phyloP scores from a whole-genome alignment of 2,329 filamentous ascomycete species.

The Trichoderma sp. region DNA sequence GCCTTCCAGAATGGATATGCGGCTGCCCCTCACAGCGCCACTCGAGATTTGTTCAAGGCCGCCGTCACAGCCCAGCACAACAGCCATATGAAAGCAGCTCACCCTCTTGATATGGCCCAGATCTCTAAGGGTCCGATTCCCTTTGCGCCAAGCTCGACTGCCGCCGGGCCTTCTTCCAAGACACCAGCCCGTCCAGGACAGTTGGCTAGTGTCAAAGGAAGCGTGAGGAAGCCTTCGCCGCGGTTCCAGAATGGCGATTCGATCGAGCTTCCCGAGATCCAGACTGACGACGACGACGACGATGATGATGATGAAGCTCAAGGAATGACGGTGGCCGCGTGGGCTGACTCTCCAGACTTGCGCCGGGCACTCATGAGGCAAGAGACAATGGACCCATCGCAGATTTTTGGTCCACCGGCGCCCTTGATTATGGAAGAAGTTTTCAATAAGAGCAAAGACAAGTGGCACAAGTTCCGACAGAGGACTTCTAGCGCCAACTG shows the following conservation, averaged over 20 bases:
- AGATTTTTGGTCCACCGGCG: slow-evolving; percentile 83
- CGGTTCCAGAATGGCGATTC: slow-evolving; percentile 84
- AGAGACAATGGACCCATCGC: slow-evolving; percentile 78
- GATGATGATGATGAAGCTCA: slow-evolving; percentile 70
- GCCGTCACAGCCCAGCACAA: slow-evolving; percentile 66
- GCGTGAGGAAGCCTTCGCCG: slow-evolving; percentile 69
- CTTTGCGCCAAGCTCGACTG: slow-evolving; percentile 70
- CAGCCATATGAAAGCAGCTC: slow-evolving; percentile 58
- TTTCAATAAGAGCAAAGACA: slow-evolving; percentile 83
- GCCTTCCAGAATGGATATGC: slow-evolving; percentile 60
- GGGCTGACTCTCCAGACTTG: slow-evolving; percentile 86
- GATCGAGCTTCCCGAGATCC: slow-evolving; percentile 91
- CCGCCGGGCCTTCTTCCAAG: slow-evolving; percentile 58
- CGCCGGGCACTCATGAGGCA: slow-evolving; percentile 72
- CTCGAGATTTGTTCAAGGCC: slow-evolving; percentile 61
- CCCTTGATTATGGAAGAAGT: slow-evolving; percentile 95
- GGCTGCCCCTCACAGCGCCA: slow-evolving; percentile 51
- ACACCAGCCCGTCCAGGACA: slow-evolving; percentile 60
- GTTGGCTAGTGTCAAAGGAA: slow-evolving; percentile 47
- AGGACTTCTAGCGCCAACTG: slow-evolving; percentile 95
- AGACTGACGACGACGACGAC: slow-evolving; percentile 92
- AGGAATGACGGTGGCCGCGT: slow-evolving; percentile 60
- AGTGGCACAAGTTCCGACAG: slow-evolving; percentile 81
- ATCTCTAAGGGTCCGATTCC: slow-evolving; percentile 85
- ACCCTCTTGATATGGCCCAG: slow-evolving; percentile 81